phyloP scores from a whole-genome alignment of 352 stramenopile species.

The Phytophthora fragariaefolia region DNA sequence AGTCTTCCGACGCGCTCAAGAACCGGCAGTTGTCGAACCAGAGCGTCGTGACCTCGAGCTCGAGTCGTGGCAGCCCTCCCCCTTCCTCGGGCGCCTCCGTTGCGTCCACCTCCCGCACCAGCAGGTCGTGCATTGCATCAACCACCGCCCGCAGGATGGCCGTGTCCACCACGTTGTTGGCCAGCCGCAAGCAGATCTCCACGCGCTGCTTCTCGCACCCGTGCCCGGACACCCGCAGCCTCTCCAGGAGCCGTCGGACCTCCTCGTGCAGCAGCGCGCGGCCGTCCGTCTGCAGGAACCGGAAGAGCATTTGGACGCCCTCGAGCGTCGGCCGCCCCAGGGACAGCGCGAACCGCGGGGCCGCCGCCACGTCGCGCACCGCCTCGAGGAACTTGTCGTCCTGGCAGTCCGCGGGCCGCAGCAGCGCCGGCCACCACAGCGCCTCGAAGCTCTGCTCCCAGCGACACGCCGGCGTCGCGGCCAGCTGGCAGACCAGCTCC shows the following conservation, averaged over 20 bases:
- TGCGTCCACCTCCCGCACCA: background rate
- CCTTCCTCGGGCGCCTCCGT: background rate
- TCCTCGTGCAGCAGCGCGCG: constrained; percentile 7
- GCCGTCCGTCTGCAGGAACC: constrained; percentile 27
- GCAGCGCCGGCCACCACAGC: constrained; percentile 27
- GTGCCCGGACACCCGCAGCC: background rate
- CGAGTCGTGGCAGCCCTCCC: background rate
- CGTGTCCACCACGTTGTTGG: constrained; percentile 22
- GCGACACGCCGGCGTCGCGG: constrained; percentile 12
- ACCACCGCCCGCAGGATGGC: constrained; percentile 25
- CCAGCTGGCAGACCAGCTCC: constrained; percentile 29
- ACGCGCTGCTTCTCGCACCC: constrained; percentile 4
- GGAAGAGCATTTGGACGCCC: constrained; percentile 22
- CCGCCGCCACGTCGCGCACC: constrained; percentile 3
- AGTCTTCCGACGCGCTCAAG: constrained; percentile 23
- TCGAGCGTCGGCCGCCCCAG: constrained; percentile 25
- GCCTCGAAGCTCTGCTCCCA: constrained; percentile 30
- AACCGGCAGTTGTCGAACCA: constrained; percentile 34
- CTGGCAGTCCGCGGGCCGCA: constrained; percentile 15
- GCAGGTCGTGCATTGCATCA: constrained; percentile 9
- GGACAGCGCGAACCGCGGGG: constrained; percentile 21
- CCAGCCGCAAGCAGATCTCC: constrained; percentile 26
- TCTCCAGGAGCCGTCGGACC: constrained; percentile 17
- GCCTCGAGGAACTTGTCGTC: constrained; percentile 22
- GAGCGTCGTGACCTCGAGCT: constrained; percentile 28